phyloP scores from a whole-genome alignment of 306 rosid genomes.

The Cicer pinnatifidum region DNA sequence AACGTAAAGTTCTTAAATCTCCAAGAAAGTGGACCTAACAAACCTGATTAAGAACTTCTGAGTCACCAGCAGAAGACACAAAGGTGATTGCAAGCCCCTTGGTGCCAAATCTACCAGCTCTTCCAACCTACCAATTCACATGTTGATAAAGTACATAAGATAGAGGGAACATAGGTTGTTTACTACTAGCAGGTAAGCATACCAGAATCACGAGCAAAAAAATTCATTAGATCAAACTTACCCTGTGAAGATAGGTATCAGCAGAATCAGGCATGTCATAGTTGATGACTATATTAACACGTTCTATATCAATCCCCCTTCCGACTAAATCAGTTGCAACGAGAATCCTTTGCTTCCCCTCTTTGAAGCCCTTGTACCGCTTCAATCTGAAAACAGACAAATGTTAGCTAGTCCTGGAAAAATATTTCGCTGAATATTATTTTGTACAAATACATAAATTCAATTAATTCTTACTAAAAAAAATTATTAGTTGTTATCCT shows the following conservation, averaged over 20 bases:
- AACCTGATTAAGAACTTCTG: conserved; percentile 73
- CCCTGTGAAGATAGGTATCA: conserved; percentile 79
- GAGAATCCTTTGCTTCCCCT: conserved; percentile 79
- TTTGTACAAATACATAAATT: background rate
- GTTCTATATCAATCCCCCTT: conserved; percentile 85
- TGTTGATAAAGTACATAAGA: conserved; percentile 15
- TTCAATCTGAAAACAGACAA: conserved; percentile 59
- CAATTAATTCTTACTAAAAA: background rate
- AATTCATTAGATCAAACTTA: conserved; percentile 28
- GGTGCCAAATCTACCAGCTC: conserved; percentile 97
- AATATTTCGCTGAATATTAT: background rate
- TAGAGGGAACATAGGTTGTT: background rate
- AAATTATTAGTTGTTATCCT: background rate
- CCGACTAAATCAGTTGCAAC: conserved; percentile 86
- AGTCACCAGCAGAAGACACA: conserved; percentile 80
- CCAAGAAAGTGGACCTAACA: conserved; percentile 25
- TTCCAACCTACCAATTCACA: conserved; percentile 67
- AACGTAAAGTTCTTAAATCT: background rate
- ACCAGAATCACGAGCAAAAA: background rate
- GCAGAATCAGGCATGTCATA: conserved; percentile 86
- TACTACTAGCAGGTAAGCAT: conserved; percentile 29
- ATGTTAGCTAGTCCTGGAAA: background rate
- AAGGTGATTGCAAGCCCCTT: conserved; percentile 97
- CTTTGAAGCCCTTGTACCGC: conserved; percentile 79
- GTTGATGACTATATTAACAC: conserved; percentile 80